Evolutionary conservation across 164 flowering plant genomes (phyloP).

Genomic region (Macadamia integrifolia): DNA sequence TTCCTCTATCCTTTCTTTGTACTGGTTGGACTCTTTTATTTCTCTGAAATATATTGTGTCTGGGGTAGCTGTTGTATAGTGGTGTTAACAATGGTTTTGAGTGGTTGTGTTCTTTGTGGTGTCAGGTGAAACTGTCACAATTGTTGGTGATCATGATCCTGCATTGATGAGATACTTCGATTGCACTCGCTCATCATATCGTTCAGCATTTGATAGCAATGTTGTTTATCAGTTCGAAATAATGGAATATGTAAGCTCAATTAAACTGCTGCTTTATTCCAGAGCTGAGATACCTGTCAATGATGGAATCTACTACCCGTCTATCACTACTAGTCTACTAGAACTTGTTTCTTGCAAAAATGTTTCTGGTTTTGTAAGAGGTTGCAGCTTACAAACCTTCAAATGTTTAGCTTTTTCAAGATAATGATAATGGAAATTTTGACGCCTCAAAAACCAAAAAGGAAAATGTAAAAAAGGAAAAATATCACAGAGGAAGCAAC

Average conservation of each 20-base stretch:
- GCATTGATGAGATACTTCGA: conserved; percentile 87
- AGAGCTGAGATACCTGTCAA: neutral
- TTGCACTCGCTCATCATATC: conserved; percentile 86
- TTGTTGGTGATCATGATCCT: conserved; percentile 93
- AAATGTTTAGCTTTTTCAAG: conserved; percentile 1
- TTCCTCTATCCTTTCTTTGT: neutral
- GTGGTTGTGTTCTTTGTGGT: conserved; percentile 9
- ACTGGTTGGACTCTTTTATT: neutral
- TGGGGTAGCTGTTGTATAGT: neutral
- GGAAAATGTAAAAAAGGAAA: too few species aligned
- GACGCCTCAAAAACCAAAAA: neutral
- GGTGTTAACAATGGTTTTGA: neutral
- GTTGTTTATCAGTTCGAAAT: conserved; percentile 95
- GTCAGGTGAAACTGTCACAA: conserved; percentile 89
- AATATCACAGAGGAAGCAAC: neutral
- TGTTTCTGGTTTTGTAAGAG: neutral
- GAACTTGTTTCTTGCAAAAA: neutral
- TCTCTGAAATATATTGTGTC: neutral
- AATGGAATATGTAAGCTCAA: conserved; percentile 88
- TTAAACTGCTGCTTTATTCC: neutral
- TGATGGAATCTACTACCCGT: neutral
- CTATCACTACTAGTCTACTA: neutral
- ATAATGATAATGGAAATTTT: neutral
- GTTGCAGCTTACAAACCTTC: neutral
- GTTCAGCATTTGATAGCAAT: conserved; percentile 87